phyloP scores from a whole-genome alignment of 1,284 basidiomycete species.

The Vanrija humicola region DNA sequence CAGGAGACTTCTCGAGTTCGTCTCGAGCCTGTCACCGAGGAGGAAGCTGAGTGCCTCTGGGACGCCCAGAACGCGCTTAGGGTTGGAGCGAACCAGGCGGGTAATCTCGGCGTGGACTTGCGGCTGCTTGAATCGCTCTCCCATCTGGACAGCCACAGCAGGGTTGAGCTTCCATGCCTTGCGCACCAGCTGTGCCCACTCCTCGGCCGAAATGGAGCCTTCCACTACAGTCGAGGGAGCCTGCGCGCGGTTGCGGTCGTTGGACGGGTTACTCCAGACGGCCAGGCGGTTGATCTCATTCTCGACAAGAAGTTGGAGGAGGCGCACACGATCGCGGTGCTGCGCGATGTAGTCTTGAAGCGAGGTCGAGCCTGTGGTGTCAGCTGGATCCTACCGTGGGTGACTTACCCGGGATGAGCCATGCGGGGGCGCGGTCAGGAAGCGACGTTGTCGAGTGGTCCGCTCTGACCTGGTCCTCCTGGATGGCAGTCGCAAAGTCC shows the following conservation, averaged over 20 bases:
- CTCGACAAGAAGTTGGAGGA: slow-evolving; percentile 78
- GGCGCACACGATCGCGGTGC: slow-evolving; percentile 63
- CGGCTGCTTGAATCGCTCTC: slow-evolving; percentile 76
- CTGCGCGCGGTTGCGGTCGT: slow-evolving; percentile 58
- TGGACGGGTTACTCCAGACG: slow-evolving; percentile 88
- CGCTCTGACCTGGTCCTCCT: slow-evolving; percentile 66
- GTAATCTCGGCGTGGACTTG: slow-evolving; percentile 65
- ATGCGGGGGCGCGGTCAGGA: slow-evolving; percentile 53
- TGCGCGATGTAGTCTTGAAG: slow-evolving; percentile 58
- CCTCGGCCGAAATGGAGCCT: slow-evolving; percentile 31
- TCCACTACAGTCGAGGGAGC: neutral
- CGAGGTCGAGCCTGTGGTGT: slow-evolving; percentile 29
- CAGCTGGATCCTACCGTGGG: neutral
- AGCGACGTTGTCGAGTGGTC: slow-evolving; percentile 68
- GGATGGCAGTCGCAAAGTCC: slow-evolving; percentile 75
- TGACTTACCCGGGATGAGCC: slow-evolving; percentile 35
- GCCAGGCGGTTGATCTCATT: slow-evolving; percentile 81
- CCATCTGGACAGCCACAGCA: slow-evolving; percentile 73
- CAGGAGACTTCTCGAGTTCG: slow-evolving; percentile 1
- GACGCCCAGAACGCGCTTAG: slow-evolving; percentile 65
- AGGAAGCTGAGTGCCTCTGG: slow-evolving; percentile 78
- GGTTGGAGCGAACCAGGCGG: slow-evolving; percentile 68
- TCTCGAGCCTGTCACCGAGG: slow-evolving; percentile 66
- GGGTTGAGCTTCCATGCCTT: slow-evolving; percentile 82
- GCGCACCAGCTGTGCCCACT: slow-evolving; percentile 66